Evolutionary conservation across 345 rosid genomes (phyloP).

Genomic region (Salix purpurea): DNA sequence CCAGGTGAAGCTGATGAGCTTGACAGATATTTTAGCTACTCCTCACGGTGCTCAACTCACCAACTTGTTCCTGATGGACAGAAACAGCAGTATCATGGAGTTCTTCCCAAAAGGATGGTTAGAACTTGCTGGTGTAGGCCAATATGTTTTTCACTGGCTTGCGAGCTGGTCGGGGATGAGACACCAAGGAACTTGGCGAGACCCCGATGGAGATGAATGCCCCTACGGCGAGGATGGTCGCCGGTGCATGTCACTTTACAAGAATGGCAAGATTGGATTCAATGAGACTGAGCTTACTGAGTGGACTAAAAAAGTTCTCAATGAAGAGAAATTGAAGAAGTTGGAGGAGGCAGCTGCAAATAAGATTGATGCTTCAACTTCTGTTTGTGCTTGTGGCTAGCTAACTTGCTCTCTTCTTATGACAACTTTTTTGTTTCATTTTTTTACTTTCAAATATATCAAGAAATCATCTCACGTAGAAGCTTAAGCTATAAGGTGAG

Average conservation of each 20-base stretch:
- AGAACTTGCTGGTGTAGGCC: conserved; percentile 71
- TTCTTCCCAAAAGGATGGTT: conserved; percentile 78
- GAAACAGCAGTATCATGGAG: conserved; percentile 70
- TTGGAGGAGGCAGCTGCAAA: conserved; percentile 4
- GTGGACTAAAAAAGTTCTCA: conserved; percentile 51
- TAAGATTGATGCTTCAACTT: conserved; percentile 7
- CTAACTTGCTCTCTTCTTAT: background rate
- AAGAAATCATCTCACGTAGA: rapidly evolving
- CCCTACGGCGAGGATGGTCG: conserved; percentile 51
- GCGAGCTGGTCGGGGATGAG: conserved; percentile 82
- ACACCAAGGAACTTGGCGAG: conserved; percentile 73
- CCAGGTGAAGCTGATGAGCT: conserved; percentile 63
- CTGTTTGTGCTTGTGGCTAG: conserved; percentile 25
- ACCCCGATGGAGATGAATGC: conserved; percentile 52
- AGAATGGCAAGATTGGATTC: conserved; percentile 51
- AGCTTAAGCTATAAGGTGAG: no score
- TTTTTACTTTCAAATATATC: no score
- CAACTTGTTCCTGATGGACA: conserved; percentile 72
- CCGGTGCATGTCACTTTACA: conserved; percentile 69
- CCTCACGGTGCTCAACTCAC: conserved; percentile 76
- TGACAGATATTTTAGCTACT: conserved; percentile 57
- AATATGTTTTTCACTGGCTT: conserved; percentile 59
- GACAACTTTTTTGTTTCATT: background rate
- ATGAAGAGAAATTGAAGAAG: conserved; percentile 32
- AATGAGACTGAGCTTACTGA: conserved; percentile 45